These are phyloP conservation scores for Albugo laibachii DNA, from an alignment of 352 stramenopile species.

Conservation along the genomic window DNA sequence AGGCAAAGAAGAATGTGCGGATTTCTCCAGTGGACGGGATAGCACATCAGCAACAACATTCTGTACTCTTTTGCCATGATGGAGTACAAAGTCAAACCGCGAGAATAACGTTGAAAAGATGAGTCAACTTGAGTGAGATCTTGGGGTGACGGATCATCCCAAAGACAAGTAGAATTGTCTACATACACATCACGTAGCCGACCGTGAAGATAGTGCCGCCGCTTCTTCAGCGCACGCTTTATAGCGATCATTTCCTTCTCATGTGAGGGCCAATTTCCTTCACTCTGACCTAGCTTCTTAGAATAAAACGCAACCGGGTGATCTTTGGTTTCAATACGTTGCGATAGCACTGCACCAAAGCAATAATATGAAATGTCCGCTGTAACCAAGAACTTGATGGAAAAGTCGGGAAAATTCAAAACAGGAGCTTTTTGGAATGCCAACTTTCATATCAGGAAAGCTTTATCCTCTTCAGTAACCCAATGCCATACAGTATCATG, in stretches of 20 bases:
- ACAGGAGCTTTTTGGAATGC: constrained; percentile 11
- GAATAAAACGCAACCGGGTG: constrained; percentile 4
- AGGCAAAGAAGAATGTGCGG: background rate
- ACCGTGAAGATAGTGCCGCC: constrained; percentile 6
- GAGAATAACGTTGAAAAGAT: constrained; percentile 6
- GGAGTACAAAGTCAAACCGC: constrained; percentile 5
- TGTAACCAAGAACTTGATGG: constrained; percentile 2
- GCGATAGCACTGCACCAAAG: constrained; percentile 2
- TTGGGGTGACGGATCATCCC: constrained; percentile 5
- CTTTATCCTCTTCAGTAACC: constrained; percentile 2
- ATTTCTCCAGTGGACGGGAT: background rate
- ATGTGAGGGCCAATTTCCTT: constrained; percentile 1
- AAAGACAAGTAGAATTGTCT: constrained; percentile 7
- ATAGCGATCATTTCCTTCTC: constrained; percentile 7
- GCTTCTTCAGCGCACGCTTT: constrained; percentile 2
- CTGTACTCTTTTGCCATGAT: constrained; percentile 2
- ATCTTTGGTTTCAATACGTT: background rate
- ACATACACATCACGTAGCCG: constrained; percentile 2
- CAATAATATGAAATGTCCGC: constrained; percentile 1
- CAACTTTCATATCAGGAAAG: constrained; percentile 7
- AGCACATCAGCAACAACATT: constrained; percentile 8
- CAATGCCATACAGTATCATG: constrained; percentile 7
- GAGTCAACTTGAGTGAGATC: constrained; percentile 4
- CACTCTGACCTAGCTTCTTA: constrained; percentile 1
- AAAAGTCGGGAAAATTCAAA: constrained; percentile 2